Evolutionary conservation across 2,329 filamentous ascomycete species (phyloP), one percentile per base, ranked within the genome.

Genomic region (Fusarium gaditjirri): DNA sequence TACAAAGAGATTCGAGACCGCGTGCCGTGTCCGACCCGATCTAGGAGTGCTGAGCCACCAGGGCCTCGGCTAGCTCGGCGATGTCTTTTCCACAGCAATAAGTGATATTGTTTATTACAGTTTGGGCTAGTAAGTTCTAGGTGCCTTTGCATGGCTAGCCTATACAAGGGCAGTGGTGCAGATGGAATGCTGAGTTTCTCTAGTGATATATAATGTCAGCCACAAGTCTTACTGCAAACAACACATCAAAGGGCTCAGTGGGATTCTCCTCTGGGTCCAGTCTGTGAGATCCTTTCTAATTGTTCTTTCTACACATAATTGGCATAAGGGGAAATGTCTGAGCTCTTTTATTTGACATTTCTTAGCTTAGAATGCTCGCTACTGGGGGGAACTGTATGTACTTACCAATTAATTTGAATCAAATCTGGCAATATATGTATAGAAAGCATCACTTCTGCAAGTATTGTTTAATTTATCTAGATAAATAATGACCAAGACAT

Each of bases 221-320:
- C 46, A 49, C 46, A 49, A 33, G 46, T 17, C 29, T 49, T 16
- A 33, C 17, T 49, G 29, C 14, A 49, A 23, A 13, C 21, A 23
- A 23, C 21, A 2, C 29, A 19, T 33, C 21, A 0, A 2, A 47
- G 44, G 44, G 31, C 7, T 1, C 7, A 17, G 7, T 12, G 10
- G 21, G 9, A n/a, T 29, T 11, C 13, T 29, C 5, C 27, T 17
- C 9, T 47, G 9, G 4, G 27, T 3, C 9, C 3, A 47, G 9
- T 8, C 21, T 1, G 3, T 2, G 9, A 31, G 21, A n/a, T 7
- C 4, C 1, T 29, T 16, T 12, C 1, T 43, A 25, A 19, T 1
- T 13, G 16, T 25, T 8, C 25, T 25, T 4, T 9, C 1, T 33
- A 14, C 13, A 33, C 5, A 33, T 13, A 13, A 19, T 19, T 43